A percentile compares a stretch with the other conserved stretches of the same genome.
Evolutionary conservation across 352 stramenopile species (phyloP).

Genomic region (Achlya hypogyna): DNA sequence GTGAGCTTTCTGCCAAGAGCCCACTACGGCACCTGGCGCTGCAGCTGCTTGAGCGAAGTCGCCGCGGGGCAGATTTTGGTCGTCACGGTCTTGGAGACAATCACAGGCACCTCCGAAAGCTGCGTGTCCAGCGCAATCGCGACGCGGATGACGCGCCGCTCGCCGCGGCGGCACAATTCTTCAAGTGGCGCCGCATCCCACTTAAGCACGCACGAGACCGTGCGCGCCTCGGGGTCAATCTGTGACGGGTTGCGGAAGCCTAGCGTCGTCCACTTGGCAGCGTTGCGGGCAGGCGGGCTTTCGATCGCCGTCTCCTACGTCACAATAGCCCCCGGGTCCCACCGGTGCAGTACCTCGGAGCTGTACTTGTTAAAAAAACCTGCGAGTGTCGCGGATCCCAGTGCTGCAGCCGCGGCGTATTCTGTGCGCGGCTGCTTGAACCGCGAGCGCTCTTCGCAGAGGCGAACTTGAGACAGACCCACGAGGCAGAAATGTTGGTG

Average conservation of each 20-base stretch:
- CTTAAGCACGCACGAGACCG: background rate
- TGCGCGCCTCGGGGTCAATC: conserved; percentile 22
- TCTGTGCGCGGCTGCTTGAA: background rate
- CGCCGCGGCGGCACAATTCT: conserved; percentile 29
- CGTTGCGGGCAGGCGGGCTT: no score
- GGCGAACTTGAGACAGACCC: conserved; percentile 33
- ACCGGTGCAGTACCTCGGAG: background rate
- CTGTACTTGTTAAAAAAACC: conserved; percentile 9
- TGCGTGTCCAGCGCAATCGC: conserved; percentile 41
- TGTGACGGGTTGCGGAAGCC: conserved; percentile 27
- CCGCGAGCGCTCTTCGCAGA: conserved; percentile 19
- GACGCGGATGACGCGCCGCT: conserved; percentile 51
- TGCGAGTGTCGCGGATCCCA: conserved; percentile 5
- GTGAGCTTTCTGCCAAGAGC: conserved; percentile 31
- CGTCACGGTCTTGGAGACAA: conserved; percentile 60
- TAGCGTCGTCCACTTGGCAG: background rate
- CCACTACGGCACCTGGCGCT: background rate
- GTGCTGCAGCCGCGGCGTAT: background rate
- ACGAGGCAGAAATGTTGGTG: conserved; percentile 40
- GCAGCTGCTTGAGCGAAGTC: conserved; percentile 35
- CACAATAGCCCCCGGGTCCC: background rate
- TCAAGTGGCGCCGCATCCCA: background rate
- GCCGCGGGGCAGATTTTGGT: conserved; percentile 43
- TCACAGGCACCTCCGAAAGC: conserved; percentile 41
- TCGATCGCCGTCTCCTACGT: background rate